phyloP scores from a whole-genome alignment of 2,329 filamentous ascomycete species.

The Chalara sp. region DNA sequence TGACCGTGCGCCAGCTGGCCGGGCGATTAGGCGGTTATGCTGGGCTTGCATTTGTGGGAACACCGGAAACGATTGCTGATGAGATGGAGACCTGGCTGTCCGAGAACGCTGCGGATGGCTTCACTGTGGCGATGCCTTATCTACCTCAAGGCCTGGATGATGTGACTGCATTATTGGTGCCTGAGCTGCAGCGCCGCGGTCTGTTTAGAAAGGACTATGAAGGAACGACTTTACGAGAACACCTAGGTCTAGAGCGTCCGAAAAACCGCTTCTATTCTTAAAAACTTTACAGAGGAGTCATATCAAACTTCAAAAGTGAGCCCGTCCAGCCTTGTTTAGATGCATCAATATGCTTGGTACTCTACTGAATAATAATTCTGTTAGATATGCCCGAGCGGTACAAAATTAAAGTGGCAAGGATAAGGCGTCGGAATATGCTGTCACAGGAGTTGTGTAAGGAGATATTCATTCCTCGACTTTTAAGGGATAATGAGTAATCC shows the following conservation, averaged over 20 bases:
- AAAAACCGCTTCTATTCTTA: conserved; percentile 13
- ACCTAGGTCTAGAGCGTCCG: conserved; percentile 44
- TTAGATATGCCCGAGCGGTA: too few relatives aligned
- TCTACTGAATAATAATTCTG: too few relatives aligned
- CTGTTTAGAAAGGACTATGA: conserved; percentile 46
- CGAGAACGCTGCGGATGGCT: conserved; percentile 43
- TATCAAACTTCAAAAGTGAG: too few relatives aligned
- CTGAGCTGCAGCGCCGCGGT: conserved; percentile 43
- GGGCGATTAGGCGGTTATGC: conserved; percentile 42
- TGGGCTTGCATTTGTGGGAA: conserved; percentile 44
- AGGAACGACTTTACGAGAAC: conserved; percentile 45
- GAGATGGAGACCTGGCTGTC: conserved; percentile 40
- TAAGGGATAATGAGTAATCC: too few relatives aligned
- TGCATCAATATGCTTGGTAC: too few relatives aligned
- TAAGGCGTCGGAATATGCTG: too few relatives aligned
- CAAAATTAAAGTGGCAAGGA: too few relatives aligned
- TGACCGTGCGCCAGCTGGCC: conserved; percentile 46
- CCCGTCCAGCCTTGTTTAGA: too few relatives aligned
- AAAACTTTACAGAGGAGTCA: background rate
- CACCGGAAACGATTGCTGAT: conserved; percentile 41
- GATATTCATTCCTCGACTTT: too few relatives aligned
- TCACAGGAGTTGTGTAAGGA: too few relatives aligned
- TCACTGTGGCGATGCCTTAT: conserved; percentile 44
- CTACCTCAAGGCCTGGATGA: conserved; percentile 44
- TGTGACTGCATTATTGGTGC: conserved; percentile 38